phyloP scores from a whole-genome alignment of 2,329 filamentous ascomycete species.

The Colletotrichum falcatum region DNA sequence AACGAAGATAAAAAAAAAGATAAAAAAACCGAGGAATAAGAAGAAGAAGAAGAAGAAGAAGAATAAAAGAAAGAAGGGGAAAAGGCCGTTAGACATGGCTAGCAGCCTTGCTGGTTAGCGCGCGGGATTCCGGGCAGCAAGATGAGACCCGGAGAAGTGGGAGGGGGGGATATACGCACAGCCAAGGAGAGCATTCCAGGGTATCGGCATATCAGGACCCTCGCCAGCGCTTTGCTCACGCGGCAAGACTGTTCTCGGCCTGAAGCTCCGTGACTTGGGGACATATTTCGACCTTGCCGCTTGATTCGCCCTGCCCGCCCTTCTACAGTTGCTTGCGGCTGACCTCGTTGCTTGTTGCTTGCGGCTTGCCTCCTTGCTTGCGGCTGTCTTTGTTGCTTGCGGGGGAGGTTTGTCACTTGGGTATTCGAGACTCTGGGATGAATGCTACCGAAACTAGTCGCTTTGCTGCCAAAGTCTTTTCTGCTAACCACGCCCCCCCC shows the following conservation, averaged over 20 bases:
- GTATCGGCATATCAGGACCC: not conserved
- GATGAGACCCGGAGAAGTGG: not conserved
- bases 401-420: too few relatives aligned
- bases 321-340: too few relatives aligned
- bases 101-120: not conserved
- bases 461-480: too few relatives aligned
- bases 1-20: not conserved
- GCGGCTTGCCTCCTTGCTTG: too few relatives aligned
- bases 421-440: too few relatives aligned
- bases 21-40: not conserved
- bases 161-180: not conserved
- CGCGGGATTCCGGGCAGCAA: too few relatives aligned
- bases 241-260: slow-evolving; percentile 31
- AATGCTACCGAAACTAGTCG: too few relatives aligned
- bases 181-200: not conserved
- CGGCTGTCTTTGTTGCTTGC: too few relatives aligned
- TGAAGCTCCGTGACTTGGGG: slow-evolving; percentile 14
- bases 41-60: slow-evolving; percentile 9
- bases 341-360: too few relatives aligned
- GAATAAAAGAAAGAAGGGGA: not conserved
- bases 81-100: not conserved
- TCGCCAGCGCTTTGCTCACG: slow-evolving; percentile 16
- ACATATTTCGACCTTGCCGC: too few relatives aligned
- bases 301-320: too few relatives aligned
- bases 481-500: slow-evolving; percentile 1